Evolutionary conservation across 768 basidiomycete species (phyloP).

Genomic region (Trametes coccinea): DNA sequence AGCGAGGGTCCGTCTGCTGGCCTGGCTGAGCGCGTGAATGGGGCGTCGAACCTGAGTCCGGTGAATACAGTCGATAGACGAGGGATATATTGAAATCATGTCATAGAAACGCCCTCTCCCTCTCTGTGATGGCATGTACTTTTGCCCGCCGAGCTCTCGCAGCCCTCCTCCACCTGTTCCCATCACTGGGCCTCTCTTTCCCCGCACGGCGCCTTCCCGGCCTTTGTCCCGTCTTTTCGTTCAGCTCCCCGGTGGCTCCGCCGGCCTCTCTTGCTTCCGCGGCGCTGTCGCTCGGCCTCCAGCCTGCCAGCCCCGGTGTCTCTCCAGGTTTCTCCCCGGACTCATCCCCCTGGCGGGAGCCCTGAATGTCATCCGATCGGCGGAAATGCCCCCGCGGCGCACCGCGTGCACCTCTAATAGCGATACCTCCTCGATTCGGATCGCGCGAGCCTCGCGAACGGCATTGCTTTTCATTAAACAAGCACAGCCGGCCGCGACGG

Average conservation of each 20-base stretch:
- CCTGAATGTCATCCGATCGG: constrained; percentile 7
- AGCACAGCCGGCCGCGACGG: neutral
- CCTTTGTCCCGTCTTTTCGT: neutral
- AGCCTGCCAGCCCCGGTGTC: neutral
- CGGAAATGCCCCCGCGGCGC: constrained; percentile 5
- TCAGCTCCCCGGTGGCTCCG: neutral
- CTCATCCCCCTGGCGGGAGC: neutral
- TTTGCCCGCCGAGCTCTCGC: neutral
- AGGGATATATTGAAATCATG: constrained; percentile 1
- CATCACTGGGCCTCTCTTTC: neutral
- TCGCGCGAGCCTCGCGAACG: neutral
- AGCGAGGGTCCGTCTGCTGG: neutral
- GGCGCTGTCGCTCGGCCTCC: neutral
- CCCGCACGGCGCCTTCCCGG: neutral
- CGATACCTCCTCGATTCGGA: neutral
- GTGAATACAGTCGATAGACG: neutral
- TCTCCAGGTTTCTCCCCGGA: neutral
- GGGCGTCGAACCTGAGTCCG: neutral
- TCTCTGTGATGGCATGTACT: neutral
- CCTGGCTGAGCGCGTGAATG: constrained; percentile 6
- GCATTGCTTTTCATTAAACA: neutral
- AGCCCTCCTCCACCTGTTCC: neutral
- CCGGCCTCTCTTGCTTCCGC: neutral
- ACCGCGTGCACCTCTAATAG: neutral
- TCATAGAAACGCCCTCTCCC: neutral